Base-by-base conservation (phyloP, 257 asterid genomes). In the Solanum pennellii region DNA sequence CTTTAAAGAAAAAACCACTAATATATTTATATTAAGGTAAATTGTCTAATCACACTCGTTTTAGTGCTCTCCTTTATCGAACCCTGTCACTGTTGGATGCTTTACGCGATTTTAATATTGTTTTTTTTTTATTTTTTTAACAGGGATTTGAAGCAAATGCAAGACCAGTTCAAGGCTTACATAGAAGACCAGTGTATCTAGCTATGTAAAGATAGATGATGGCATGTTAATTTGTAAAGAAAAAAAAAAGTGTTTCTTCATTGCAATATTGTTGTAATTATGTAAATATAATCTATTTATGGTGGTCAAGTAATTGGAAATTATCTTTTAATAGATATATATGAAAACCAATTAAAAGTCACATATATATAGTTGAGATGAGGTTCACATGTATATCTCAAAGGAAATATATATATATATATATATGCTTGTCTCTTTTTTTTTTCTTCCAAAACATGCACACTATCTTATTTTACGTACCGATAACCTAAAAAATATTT, bases 111-210 rank as follows among this genome's bases (percentile, higher is more conserved):
- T 66, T 76, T 15, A 3, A n/a, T 20, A 3, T 62, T 52, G 3
- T 49, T 49, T 15, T 49, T 18, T 0, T 2, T 49, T 5, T 31
- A 3, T 3, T 49, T 12, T 15, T 15, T 15, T 3, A 25, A 84
- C 73, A 93, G 95, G 96, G 92, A 29, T 91, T 39, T 56, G 89
- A 90, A 87, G 47, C 62, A 11, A 93, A 93, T 86, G 91, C 96
- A 84, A 91, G 96, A 87, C 96, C 96, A n/a, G 83, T n/a, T 69
- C 96, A 93, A 75, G 12, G 69, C 68, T 80, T 80, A 49, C 44
- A 29, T 47, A 80, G 23, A 80, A 49, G 85, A 29, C 69, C 69
- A 80, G 85, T 80, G 18, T 80, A 80, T 49, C 44, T 80, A 47
- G 69, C 45, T 16, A 80, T 80, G 39, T 80, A 29, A 80, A 37